Evolutionary conservation across 345 rosid genomes (phyloP), one percentile per base, ranked within the genome.

Genomic region (Eucalyptus sp.): DNA sequence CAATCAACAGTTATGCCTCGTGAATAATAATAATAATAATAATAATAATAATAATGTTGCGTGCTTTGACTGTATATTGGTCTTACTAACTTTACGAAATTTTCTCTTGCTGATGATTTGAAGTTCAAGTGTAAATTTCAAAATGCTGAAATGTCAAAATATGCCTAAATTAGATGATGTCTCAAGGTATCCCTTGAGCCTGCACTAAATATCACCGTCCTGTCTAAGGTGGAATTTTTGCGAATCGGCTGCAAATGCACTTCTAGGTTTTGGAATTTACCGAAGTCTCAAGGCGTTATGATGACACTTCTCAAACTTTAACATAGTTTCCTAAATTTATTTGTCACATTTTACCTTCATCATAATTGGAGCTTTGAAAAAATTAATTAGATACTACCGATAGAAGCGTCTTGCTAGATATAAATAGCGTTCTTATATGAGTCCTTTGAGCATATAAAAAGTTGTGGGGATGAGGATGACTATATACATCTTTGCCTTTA

Each of bases 371-470:
- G 43, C 14, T 71, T 37, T 5, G 25, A 18, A 71, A 71, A 37
- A 71, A 3, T 8, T 17, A 18, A 18, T 13, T 18, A 18, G 14
- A 71, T 71, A 10, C 0, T 71, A 3, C 4, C 2, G 8, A 5
- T 10, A 33, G 9, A 52, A 54, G 25, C 37, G 25, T 71, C 25
- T 9, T 71, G 44, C 37, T 2, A 14, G 46, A 37, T 18, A 10
- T 18, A 52, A 52, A 52, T 9, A 18, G 71, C 71, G 1, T 64
- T 7, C 8, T 64, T 29, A 64, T 60, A 27, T 27, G 14, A 56
- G 1, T 56, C 11, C 5, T 56, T 56, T 2, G 13, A 56, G 29
- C 62, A 60, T 0, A 29, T 64, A 64, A 64, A 64, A 64, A 2
- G 5, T 29, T 14, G 31, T 60, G 66, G 43, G 12, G 2, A 31